phyloP scores from a whole-genome alignment of 139 green algal species.

The Micractinium conductrix region DNA sequence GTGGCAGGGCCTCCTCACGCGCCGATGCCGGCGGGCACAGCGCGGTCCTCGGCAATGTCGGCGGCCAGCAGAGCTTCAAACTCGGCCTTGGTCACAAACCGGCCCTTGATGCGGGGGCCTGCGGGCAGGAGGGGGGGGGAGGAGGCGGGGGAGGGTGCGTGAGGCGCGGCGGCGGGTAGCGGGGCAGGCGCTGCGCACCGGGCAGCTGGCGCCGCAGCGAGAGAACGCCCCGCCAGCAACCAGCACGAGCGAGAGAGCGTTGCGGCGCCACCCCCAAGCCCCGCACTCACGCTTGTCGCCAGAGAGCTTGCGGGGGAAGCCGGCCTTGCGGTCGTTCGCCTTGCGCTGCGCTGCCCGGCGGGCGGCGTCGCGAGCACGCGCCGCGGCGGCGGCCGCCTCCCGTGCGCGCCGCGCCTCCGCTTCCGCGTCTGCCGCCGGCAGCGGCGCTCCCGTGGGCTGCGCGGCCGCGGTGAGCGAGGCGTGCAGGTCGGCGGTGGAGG shows the following conservation, averaged over 20 bases:
- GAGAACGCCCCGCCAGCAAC: too few species aligned
- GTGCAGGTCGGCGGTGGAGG: slow-evolving; percentile 22
- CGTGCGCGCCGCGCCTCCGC: background rate
- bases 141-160: too few species aligned
- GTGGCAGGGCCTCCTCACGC: background rate
- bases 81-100: slow-evolving; percentile 78
- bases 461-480: slow-evolving; percentile 3
- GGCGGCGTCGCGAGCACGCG: background rate
- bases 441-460: background rate
- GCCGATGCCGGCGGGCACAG: background rate
- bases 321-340: background rate
- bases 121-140: too few species aligned
- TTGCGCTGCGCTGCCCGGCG: slow-evolving; percentile 9
- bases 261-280: too few species aligned
- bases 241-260: too few species aligned
- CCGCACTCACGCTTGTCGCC: slow-evolving; percentile 74
- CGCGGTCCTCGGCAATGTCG: slow-evolving; percentile 2
- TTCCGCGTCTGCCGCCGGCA: background rate
- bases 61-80: slow-evolving; percentile 12
- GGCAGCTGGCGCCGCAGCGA: too few species aligned
- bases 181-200: too few species aligned
- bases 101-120: slow-evolving; percentile 76
- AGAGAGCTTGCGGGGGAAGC: slow-evolving; percentile 71
- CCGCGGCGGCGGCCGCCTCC: background rate
- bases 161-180: too few species aligned